Evolutionary conservation across 805 yeast genomes (phyloP).

Genomic region (Danielozyma ontarioensis): DNA sequence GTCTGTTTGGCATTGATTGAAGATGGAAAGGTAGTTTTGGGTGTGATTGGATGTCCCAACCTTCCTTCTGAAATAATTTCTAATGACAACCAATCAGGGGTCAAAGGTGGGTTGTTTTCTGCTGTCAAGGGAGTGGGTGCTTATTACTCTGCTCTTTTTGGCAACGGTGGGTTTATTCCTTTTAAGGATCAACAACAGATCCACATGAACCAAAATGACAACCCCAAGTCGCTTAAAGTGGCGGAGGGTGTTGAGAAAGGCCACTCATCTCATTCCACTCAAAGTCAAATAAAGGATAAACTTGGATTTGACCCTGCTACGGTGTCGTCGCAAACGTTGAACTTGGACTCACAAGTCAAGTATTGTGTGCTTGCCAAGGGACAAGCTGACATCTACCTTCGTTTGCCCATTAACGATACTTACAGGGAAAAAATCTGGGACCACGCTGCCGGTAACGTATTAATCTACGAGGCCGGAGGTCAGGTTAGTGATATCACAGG

Average conservation of each 20-base stretch:
- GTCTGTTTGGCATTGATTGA: constrained; percentile 88
- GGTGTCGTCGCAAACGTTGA: constrained; percentile 55
- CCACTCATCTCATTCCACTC: constrained; percentile 89
- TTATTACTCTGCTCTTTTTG: constrained; percentile 43
- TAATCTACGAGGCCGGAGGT: constrained; percentile 90
- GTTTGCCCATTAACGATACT: constrained; percentile 71
- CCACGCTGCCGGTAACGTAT: constrained; percentile 92
- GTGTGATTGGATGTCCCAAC: constrained; percentile 96
- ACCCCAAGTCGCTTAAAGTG: constrained; percentile 52
- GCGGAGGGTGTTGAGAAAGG: constrained; percentile 95
- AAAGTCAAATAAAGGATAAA: constrained; percentile 61
- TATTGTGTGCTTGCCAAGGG: constrained; percentile 90
- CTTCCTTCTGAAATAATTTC: constrained; percentile 49
- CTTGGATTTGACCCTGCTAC: constrained; percentile 49
- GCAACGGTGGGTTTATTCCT: constrained; percentile 27
- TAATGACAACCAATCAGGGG: constrained; percentile 27
- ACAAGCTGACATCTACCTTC: constrained; percentile 84
- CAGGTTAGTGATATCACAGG: constrained; percentile 82
- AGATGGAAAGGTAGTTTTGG: constrained; percentile 79
- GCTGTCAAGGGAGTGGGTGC: constrained; percentile 70
- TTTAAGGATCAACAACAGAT: constrained; percentile 34
- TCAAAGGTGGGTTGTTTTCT: constrained; percentile 67
- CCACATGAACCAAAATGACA: constrained; percentile 45
- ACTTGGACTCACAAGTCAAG: constrained; percentile 94
- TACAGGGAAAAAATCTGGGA: constrained; percentile 98